Conservation (phyloP, 768 basidiomycete species). For the Auriscalpium orientale region DNA sequence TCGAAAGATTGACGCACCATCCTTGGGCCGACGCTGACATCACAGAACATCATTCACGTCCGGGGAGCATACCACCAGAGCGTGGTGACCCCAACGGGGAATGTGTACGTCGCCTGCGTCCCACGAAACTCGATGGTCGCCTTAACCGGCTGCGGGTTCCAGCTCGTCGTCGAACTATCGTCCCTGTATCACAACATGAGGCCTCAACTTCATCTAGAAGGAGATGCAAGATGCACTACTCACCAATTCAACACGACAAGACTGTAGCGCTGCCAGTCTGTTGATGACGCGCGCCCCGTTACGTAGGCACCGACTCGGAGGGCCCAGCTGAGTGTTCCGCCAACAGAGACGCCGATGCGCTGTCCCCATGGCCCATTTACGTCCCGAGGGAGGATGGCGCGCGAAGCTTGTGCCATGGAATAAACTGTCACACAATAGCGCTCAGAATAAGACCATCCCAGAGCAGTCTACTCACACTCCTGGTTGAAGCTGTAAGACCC, state of each 20-base stretch:
- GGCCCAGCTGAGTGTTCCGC: constrained; percentile 48
- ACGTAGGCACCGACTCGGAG: constrained; percentile 59
- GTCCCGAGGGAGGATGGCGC: constrained; percentile 66
- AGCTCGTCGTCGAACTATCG: constrained; percentile 40
- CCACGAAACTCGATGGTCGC: constrained; percentile 61
- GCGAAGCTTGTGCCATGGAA: constrained; percentile 66
- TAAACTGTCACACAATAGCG: constrained; percentile 37
- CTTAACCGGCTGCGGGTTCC: constrained; percentile 46
- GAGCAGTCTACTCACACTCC: constrained; percentile 43
- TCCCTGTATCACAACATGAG: constrained; percentile 24
- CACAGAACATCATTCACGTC: not conserved
- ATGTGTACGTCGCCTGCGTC: constrained; percentile 64
- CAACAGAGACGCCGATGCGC: constrained; percentile 57
- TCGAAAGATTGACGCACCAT: too few species aligned
- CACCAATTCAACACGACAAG: constrained; percentile 71
- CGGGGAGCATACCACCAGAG: constrained; percentile 39
- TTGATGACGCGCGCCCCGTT: constrained; percentile 43
- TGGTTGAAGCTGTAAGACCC: constrained; percentile 62
- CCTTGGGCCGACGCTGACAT: too few species aligned
- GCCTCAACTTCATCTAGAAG: too few species aligned
- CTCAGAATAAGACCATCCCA: not conserved
- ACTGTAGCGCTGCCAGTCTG: constrained; percentile 58
- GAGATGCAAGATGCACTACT: constrained; percentile 28
- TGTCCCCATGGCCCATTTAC: constrained; percentile 61
- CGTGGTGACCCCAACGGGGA: constrained; percentile 67